Base-by-base conservation (phyloP, 805 yeast genomes). In the Ogataea methylovora region DNA sequence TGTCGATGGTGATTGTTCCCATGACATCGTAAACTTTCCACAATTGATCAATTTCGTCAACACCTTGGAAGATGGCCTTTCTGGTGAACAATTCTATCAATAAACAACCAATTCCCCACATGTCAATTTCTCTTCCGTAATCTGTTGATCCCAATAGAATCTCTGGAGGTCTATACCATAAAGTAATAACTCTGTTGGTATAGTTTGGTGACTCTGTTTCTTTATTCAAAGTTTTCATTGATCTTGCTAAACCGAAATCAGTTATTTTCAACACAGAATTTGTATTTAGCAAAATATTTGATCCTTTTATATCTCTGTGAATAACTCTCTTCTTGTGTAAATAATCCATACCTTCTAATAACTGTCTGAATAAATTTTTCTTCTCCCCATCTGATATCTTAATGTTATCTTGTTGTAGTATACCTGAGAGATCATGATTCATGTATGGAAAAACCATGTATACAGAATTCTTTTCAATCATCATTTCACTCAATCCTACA, bases 141-240 rank as follows among this genome's bases (percentile, higher is more conserved):
- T 78, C 79, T 0, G 97, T 88, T 0, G 95, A 78, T 1, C 98
- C 98, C 38, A 92, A 58, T 25, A 92, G 62, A 22, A 92, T 67
- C 56, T 90, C 98, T 0, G 97, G 97, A 1, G 98, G 98, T 39
- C 98, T 71, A 56, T 92, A 90, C 98, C 98, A 92, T 25, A 92
- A 63, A 0, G 98, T 92, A 35, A 92, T 92, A 27, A 92, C 97
- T 36, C 98, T 63, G 54, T 92, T 92, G 2, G 98, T 90, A 58
- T 90, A 90, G 47, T 87, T 92, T 4, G 84, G 83, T 15, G 72
- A 65, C 31, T 71, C 73, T 8, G 68, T 66, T 3, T 61, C 54
- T 40, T 62, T 63, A 24, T 71, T 60, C 23, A 58, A 48, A 17
- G 69, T 65, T 48, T 76, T 79, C 84, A 84, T 79, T 34, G 73